Evolutionary conservation across 768 basidiomycete genomes (phyloP).

Genomic region (Leucosporidium yakuticum): DNA sequence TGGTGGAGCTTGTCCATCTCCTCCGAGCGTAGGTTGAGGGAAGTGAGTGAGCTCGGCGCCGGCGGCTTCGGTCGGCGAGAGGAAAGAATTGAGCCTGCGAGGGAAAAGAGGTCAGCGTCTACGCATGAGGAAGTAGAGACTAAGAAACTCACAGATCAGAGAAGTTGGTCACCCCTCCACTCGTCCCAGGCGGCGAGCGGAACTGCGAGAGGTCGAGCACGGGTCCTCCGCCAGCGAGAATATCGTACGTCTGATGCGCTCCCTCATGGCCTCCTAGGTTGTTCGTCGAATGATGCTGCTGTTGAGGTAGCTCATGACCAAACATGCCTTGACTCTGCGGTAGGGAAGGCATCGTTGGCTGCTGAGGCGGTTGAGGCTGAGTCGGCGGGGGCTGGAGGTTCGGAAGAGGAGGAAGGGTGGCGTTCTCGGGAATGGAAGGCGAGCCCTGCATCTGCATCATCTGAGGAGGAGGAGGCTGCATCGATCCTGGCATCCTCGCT

Average conservation of each 20-base stretch:
- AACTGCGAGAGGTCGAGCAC: slow-evolving; percentile 24
- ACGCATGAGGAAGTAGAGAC: too few species aligned
- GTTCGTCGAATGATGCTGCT: background rate
- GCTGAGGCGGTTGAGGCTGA: background rate
- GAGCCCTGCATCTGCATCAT: slow-evolving; percentile 4
- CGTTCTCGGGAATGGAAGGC: slow-evolving; percentile 2
- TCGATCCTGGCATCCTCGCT: background rate
- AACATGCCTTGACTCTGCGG: slow-evolving; percentile 6
- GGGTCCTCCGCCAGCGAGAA: slow-evolving; percentile 11
- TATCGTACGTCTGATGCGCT: slow-evolving; percentile 20
- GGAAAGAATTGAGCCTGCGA: slow-evolving; percentile 31
- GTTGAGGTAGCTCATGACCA: slow-evolving; percentile 8
- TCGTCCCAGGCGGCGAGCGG: slow-evolving; percentile 16
- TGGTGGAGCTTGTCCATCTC: background rate
- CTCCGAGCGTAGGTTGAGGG: background rate
- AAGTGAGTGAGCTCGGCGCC: background rate
- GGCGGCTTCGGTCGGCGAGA: slow-evolving; percentile 24
- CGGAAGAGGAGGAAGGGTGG: background rate
- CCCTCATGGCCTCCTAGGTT: background rate
- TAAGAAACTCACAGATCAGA: slow-evolving; percentile 20
- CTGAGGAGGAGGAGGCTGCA: background rate
- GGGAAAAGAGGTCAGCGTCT: background rate
- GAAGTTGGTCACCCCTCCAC: slow-evolving; percentile 16
- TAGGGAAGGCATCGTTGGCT: background rate
- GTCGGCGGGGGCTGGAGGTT: background rate